Percentiles rank a stretch among this genome's conserved stretches.
phyloP scores from a whole-genome alignment of 2,329 filamentous ascomycete genomes.

The Paracorniculantispora psalliotae region DNA sequence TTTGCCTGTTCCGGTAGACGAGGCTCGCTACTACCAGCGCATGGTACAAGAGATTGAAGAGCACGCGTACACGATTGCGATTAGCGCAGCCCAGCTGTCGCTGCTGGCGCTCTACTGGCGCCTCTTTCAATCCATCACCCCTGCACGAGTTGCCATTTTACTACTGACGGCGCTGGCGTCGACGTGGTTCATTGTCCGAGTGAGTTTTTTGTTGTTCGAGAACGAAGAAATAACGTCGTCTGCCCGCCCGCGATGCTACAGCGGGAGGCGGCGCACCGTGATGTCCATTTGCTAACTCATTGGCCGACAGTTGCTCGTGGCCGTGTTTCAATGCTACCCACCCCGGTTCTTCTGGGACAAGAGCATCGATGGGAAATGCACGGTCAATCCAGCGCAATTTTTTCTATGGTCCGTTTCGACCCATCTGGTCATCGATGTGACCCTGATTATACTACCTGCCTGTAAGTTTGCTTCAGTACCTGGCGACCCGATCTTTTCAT shows the following conservation, averaged over 20 bases:
- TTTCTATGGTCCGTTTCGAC: conserved; percentile 14
- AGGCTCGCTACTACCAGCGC: conserved; percentile 14
- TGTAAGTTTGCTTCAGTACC: not conserved
- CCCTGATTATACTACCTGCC: conserved; percentile 6
- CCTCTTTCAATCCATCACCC: conserved; percentile 7
- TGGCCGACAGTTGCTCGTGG: not conserved
- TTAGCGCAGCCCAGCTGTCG: conserved; percentile 15
- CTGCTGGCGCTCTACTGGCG: conserved; percentile 15
- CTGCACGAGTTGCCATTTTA: conserved; percentile 1
- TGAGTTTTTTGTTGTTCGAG: not conserved
- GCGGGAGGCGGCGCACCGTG: too few species aligned
- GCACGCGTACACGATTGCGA: conserved; percentile 15
- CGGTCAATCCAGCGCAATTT: conserved; percentile 12
- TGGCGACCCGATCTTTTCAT: not conserved
- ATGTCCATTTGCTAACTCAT: not conserved
- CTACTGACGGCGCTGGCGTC: conserved; percentile 8
- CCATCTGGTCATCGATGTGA: conserved; percentile 5
- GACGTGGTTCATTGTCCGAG: conserved; percentile 5
- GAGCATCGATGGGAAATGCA: conserved; percentile 6
- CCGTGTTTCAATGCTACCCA: conserved; percentile 13
- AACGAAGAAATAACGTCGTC: not conserved
- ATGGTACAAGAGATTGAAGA: conserved; percentile 16
- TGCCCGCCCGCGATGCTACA: too few species aligned
- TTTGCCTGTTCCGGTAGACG: conserved; percentile 6
- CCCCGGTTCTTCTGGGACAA: conserved; percentile 13